Evolutionary conservation across 1,139 yeast genomes (phyloP).

Genomic region (Wickerhamiella pararugosa): DNA sequence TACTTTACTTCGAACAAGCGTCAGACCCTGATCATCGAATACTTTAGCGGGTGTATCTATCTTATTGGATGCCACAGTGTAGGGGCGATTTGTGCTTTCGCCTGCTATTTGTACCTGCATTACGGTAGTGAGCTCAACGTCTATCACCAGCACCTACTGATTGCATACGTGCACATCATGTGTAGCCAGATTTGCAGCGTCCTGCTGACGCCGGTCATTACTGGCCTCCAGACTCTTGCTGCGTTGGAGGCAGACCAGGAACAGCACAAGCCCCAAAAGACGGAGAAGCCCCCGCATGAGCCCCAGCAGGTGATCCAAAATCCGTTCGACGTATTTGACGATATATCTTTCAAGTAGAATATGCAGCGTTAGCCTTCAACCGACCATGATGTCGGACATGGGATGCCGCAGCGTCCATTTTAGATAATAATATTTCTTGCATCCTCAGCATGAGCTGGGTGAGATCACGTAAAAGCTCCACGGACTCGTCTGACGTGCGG

Average conservation of each 20-base stretch:
- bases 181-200: slow-evolving; percentile 65
- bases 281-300: too few species aligned
- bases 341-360: too few species aligned
- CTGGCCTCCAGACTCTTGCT: slow-evolving; percentile 65
- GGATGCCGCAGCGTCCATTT: too few species aligned
- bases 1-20: slow-evolving; percentile 66
- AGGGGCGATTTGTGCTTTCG: slow-evolving; percentile 51
- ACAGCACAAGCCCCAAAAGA: too few species aligned
- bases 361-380: too few species aligned
- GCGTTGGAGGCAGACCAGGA: background rate
- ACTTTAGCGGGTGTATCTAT: slow-evolving; percentile 62
- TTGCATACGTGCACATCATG: slow-evolving; percentile 64
- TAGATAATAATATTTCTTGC: too few species aligned
- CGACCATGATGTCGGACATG: too few species aligned
- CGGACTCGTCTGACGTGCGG: too few species aligned
- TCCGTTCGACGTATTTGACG: too few species aligned
- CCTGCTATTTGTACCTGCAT: slow-evolving; percentile 56
- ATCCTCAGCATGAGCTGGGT: too few species aligned
- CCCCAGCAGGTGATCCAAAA: too few species aligned
- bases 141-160: slow-evolving; percentile 60
- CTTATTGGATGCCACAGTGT: slow-evolving; percentile 47
- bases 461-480: too few species aligned
- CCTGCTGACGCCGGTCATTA: slow-evolving; percentile 55
- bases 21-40: slow-evolving; percentile 76
- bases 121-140: slow-evolving; percentile 52